Conservation (phyloP, 1,139 yeast genomes). For the Candida glucosophila region DNA sequence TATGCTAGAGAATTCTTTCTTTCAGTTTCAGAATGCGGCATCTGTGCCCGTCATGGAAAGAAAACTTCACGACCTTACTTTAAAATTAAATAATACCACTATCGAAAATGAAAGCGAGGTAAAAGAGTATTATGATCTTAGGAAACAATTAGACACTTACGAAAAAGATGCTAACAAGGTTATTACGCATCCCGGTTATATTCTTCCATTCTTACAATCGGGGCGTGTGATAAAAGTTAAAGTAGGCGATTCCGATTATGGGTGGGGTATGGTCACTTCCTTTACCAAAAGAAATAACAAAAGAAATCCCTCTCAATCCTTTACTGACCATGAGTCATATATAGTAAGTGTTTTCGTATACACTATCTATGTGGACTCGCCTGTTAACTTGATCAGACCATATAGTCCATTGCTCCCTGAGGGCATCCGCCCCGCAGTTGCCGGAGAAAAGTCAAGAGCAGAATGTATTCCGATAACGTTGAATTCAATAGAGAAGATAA, state of each 20-base stretch:
- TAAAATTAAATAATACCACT: slow-evolving; percentile 36
- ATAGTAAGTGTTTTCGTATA: slow-evolving; percentile 78
- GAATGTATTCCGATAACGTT: slow-evolving; percentile 82
- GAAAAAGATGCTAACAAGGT: slow-evolving; percentile 74
- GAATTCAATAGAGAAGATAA: slow-evolving; percentile 63
- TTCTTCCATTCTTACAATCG: slow-evolving; percentile 73
- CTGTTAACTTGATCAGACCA: slow-evolving; percentile 61
- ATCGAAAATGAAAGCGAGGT: slow-evolving; percentile 70
- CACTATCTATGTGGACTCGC: slow-evolving; percentile 71
- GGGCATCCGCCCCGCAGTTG: slow-evolving; percentile 77
- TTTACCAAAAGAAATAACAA: slow-evolving; percentile 63
- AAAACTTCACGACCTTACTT: slow-evolving; percentile 45
- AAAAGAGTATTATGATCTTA: slow-evolving; percentile 75
- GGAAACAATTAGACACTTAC: slow-evolving; percentile 61
- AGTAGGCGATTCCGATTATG: slow-evolving; percentile 58
- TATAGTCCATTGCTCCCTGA: slow-evolving; percentile 71
- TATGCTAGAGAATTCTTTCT: slow-evolving; percentile 90
- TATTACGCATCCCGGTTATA: slow-evolving; percentile 87
- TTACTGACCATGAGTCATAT: slow-evolving; percentile 78
- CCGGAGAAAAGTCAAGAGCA: slow-evolving; percentile 63
- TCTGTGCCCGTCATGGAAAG: slow-evolving; percentile 79
- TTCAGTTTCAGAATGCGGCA: slow-evolving; percentile 88
- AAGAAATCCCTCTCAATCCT: slow-evolving; percentile 45
- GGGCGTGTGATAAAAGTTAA: slow-evolving; percentile 77
- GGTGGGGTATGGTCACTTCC: slow-evolving; percentile 89